Evolutionary conservation across 805 yeast species (phyloP), one percentile per base, ranked within the genome.

Genomic region (Yamadazyma takamatsuzukensis): DNA sequence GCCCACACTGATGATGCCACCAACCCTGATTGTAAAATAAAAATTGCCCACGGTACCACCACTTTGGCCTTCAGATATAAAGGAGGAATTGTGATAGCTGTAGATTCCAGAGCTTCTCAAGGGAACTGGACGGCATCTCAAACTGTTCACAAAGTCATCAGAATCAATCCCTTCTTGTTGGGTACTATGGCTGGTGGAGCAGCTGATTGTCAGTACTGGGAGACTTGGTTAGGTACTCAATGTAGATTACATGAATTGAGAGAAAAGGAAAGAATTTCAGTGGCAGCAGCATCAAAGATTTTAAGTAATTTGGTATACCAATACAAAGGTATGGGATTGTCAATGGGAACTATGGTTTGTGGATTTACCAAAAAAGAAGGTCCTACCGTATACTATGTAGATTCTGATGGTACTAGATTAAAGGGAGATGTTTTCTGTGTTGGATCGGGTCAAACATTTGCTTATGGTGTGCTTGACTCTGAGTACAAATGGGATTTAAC

Each of bases 111-210:
- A 61, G 98, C 98, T 38, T 84, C 97, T 6, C 96, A 95, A 2
- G 98, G 98, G 28, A 80, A 83, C 51, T 90, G 97, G 97, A 83
- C 93, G 49, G 97, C 97, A 14, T 88, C 97, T 11, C 97, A 89
- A 59, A 88, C 97, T 3, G 98, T 93, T 43, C 90, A 90, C 64
- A 93, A 93, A 63, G 98, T 93, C 35, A 88, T 93, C 51, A 90
- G 90, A 61, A 93, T 93, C 64, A 93, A 93, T 61, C 96, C 97
- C 33, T 83, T 85, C 59, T 65, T 93, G 44, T 72, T 93, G 49
- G 98, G 98, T 45, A 93, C 98, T 14, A 80, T 93, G 96, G 98
- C 98, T 21, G 98, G 98, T 65, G 97, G 97, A 69, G 98, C 98
- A 30, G 97, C 97, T 19, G 98, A 93, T 65, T 93, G 98, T 72